Base-by-base conservation (phyloP, 257 asterid genomes). In the Catharanthus roseus region DNA sequence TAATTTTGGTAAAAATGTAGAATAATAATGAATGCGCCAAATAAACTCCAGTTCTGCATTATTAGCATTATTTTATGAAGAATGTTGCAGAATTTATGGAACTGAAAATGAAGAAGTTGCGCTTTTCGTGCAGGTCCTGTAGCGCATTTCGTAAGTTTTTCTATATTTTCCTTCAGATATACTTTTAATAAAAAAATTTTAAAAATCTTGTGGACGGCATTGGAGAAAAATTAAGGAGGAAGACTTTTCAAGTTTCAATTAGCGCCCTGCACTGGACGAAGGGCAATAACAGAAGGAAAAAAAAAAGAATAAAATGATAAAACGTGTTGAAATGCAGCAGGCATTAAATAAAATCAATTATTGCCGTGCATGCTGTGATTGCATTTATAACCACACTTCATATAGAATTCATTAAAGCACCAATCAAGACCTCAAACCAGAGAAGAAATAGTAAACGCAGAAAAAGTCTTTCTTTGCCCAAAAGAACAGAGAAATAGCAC, bases 71-170 rank as follows among this genome's bases (percentile, higher is more conserved):
- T 41, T 45, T 26, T 49, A 10, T 7, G 26, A 23, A 33, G 21
- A 62, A 24, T 47, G 64, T 34, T 33, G 53, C 76, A 47, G 42
- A 47, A 62, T 50, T 69, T 23, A 57, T 21, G 73, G 34, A n/a
- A 42, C 60, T 4, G 39, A 28, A 67, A 45, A 23, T 15, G 19
- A 41, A 55, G 6, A 33, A 45, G 28, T 44, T 31, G 71, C 69
- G 23, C 68, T 44, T 31, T 67, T 31, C 21, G 29, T 19, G 69
- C 73, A 49, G 38, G 11, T 69, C 11, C 56, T 55, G 11, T 63
- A 18, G 39, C 31, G 63, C 28, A 73, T 21, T 18, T 15, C 15
- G n/a, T 16, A 9, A 45, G 42, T 18, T 50, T 34, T n/a, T 24
- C 29, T 29, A 24, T 26, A 24, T 7, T 5, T 53, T 53, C 10